Evolutionary conservation across 768 basidiomycete species (phyloP), one percentile per base, ranked within the genome.

Genomic region (Lepiota venenata): DNA sequence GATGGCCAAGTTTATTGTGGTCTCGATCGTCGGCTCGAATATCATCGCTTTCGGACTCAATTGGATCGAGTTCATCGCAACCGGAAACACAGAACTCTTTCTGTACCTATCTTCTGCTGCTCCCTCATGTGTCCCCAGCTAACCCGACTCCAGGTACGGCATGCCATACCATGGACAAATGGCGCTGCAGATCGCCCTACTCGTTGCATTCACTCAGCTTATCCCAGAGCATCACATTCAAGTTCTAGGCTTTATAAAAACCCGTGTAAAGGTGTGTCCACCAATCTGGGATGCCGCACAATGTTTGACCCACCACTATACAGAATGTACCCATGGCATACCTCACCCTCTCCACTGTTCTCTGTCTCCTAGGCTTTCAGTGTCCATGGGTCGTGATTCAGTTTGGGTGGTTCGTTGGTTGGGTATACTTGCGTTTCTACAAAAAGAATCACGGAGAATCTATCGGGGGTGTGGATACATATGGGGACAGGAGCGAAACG

Each of bases 171-270:
- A 91, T 63, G 97, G 97, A 40, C 88, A 94, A 70, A 93, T 90
- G 80, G 89, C 92, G 4, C 76, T 99, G 16, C 92, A 97, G 63
- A 87, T 86, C 47, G 88, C 87, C 2, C 76, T 95, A 57, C 76
- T 99, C 35, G 97, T 99, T 51, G 96, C 95, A 5, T 98, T 98
- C 71, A 98, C 95, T 3, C 97, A 99, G 69, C 71, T 97, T 51
- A 98, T 98, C 61, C 96, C 96, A 29, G 97, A 99, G 70, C 95
- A 99, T 64, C 96, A 98, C 70, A 86, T 99, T 12, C 97, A 98
- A 68, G 64, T 98, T 15, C 76, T 98, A 56, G 93, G 94, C 32
- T 71, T 92, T 43, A 64, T 93, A 59, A 91, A 84, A 69, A 79
- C 88, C 44, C 83, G 93, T 53, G 95, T 98, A 61, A 99, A 98